Evolutionary conservation across 805 yeast species (phyloP), one percentile per base, ranked within the genome.

Genomic region (Myxozyma geophila): DNA sequence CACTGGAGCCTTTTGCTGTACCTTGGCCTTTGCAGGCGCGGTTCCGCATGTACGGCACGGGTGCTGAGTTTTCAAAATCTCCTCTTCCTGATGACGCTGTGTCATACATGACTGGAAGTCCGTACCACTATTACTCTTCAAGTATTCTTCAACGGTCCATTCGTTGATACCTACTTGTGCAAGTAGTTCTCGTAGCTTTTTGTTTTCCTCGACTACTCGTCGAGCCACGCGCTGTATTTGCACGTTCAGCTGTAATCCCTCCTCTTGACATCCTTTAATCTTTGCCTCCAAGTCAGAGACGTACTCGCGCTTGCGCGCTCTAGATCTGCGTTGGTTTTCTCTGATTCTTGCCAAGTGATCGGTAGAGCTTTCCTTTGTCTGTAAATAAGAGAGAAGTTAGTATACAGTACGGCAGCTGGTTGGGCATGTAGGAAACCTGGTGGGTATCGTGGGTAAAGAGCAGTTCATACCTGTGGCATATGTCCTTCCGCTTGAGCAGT

Each of bases 241-340:
- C 35, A 64, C 56, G 36, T 64, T 64, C 28, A 64, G 50, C 55
- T 62, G 66, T 36, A 64, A 48, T 35, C 67, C 67, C 40, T 64
- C 67, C 15, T 47, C 59, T 44, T 64, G 64, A 54, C 67, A 64
- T 7, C 54, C 44, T 33, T 55, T 59, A 13, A 64, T 62, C 41
- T 64, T 64, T 33, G 58, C n/a, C 48, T 64, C 67, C 53, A 64
- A 28, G 54, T 64, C 67, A 6, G 53, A 36, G 23, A 64, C 59
- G 41, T 64, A 64, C 46, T 64, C 67, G 17, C 67, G 64, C 60
- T 64, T 64, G 21, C 67, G 64, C 10, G 67, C 67, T 10, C 67
- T 55, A 17, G 67, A 64, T 17, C 67, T 48, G 12, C 67, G 62
- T 39, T 64, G 67, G 28, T 64, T 64, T 49, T 64, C 67, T 19